phyloP scores from a whole-genome alignment of 768 basidiomycete genomes.

The Lactarius sp. region DNA sequence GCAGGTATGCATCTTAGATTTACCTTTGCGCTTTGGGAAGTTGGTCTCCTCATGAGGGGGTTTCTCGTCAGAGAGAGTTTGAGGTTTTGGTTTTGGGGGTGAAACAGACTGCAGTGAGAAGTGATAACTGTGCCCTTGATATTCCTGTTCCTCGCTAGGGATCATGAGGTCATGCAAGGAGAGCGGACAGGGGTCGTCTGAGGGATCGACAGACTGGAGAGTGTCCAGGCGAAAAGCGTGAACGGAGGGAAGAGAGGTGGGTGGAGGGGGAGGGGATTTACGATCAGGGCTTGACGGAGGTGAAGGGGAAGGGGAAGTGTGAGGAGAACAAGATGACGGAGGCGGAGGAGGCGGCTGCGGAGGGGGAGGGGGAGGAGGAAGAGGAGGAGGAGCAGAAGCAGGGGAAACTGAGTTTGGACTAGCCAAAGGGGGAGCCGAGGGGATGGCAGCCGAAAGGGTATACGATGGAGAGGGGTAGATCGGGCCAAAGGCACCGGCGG shows the following conservation, averaged over 20 bases:
- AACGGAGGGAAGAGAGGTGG: slow-evolving; percentile 12
- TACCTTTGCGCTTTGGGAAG: slow-evolving; percentile 28
- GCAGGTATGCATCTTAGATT: slow-evolving; percentile 40
- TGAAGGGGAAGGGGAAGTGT: slow-evolving; percentile 14
- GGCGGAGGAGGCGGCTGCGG: neutral
- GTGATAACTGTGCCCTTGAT: slow-evolving; percentile 23
- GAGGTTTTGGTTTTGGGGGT: slow-evolving; percentile 9
- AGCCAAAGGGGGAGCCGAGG: slow-evolving; percentile 4
- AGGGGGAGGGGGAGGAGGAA: neutral
- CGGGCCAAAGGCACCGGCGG: neutral
- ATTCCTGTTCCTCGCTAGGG: slow-evolving; percentile 21
- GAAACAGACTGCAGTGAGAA: slow-evolving; percentile 16
- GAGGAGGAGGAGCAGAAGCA: neutral
- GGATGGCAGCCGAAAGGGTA: slow-evolving; percentile 20
- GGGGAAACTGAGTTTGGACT: neutral
- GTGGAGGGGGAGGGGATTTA: neutral
- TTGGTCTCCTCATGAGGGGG: slow-evolving; percentile 1
- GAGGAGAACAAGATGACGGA: slow-evolving; percentile 3
- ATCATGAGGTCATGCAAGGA: slow-evolving; percentile 24
- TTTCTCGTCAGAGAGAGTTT: slow-evolving; percentile 7
- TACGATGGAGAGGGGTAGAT: slow-evolving; percentile 21
- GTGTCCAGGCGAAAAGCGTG: slow-evolving; percentile 22
- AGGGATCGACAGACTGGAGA: slow-evolving; percentile 22
- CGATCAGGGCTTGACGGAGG: slow-evolving; percentile 17
- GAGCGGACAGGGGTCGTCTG: slow-evolving; percentile 26